A percentile compares a stretch with the other conserved stretches of the same genome.
Conservation (phyloP, 176 grass and related monocot genomes). For the Carex scoparia region DNA sequence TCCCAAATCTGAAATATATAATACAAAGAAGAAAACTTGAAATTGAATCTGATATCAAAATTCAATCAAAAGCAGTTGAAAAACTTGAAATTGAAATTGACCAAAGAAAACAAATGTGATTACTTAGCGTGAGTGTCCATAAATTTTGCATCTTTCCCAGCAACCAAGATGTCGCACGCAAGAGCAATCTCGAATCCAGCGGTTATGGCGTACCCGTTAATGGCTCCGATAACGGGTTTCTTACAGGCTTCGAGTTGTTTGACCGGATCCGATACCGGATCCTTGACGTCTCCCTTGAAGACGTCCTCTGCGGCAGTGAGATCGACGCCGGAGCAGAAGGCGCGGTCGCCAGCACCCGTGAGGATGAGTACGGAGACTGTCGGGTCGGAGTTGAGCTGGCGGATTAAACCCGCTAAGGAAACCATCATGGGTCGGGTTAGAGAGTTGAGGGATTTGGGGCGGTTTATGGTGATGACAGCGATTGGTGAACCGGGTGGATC, state of each 20-base stretch:
- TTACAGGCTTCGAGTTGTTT: constrained; percentile 61
- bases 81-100: too few relatives aligned
- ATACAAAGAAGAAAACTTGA: not conserved
- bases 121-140: constrained; percentile 87
- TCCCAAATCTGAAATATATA: constrained; percentile 62
- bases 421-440: constrained; percentile 82
- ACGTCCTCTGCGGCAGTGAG: constrained; percentile 71
- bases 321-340: constrained; percentile 93
- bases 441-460: constrained; percentile 76
- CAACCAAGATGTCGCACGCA: constrained; percentile 73
- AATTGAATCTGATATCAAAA: not conserved
- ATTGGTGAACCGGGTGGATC: constrained; percentile 8
- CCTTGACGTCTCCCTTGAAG: constrained; percentile 94
- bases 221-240: constrained; percentile 75
- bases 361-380: constrained; percentile 62
- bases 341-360: constrained; percentile 47
- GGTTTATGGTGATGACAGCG: constrained; percentile 86
- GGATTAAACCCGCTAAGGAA: constrained; percentile 51
- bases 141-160: constrained; percentile 76
- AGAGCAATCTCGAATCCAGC: constrained; percentile 90
- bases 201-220: constrained; percentile 78
- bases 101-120: not conserved
- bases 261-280: constrained; percentile 52
- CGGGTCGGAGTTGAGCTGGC: constrained; percentile 48
- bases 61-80: too few relatives aligned